phyloP scores from a whole-genome alignment of 2,329 filamentous ascomycete genomes.

The Paracoccidioides lutzii region DNA sequence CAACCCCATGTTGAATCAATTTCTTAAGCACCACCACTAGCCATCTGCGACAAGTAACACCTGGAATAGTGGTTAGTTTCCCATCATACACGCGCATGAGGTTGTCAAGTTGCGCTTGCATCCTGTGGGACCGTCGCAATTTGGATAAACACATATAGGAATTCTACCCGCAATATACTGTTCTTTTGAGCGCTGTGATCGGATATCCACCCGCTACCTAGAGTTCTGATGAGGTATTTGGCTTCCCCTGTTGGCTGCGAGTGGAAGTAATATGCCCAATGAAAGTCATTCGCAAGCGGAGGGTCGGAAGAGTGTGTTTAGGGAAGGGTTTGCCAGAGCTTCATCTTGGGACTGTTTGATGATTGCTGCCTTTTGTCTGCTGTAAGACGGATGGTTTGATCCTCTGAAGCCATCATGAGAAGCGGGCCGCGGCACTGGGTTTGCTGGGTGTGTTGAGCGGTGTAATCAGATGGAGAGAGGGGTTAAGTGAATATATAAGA shows the following conservation, averaged over 20 bases:
- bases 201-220: slow-evolving; percentile 9
- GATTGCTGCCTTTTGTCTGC: too few relatives aligned
- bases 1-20: slow-evolving; percentile 11
- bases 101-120: slow-evolving; percentile 11
- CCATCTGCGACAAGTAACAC: slow-evolving; percentile 18
- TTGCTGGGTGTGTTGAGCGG: too few relatives aligned
- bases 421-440: too few relatives aligned
- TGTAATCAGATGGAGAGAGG: too few relatives aligned
- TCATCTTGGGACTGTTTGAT: too few relatives aligned
- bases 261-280: slow-evolving; percentile 21
- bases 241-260: neutral
- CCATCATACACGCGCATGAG: slow-evolving; percentile 14
- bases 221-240: slow-evolving; percentile 9
- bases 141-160: slow-evolving; percentile 11
- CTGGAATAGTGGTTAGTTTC: slow-evolving; percentile 15
- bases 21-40: slow-evolving; percentile 11
- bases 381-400: too few relatives aligned
- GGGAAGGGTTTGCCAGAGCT: too few relatives aligned
- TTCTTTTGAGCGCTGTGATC: slow-evolving; percentile 5
- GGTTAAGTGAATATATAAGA: too few relatives aligned
- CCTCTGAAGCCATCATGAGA: too few relatives aligned
- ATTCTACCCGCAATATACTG: slow-evolving; percentile 9
- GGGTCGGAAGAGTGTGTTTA: slow-evolving; percentile 11
- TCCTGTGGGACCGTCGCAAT: slow-evolving; percentile 12
- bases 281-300: slow-evolving; percentile 16